Conservation (phyloP, 1,284 basidiomycete genomes). For the Mycena citricolor region DNA sequence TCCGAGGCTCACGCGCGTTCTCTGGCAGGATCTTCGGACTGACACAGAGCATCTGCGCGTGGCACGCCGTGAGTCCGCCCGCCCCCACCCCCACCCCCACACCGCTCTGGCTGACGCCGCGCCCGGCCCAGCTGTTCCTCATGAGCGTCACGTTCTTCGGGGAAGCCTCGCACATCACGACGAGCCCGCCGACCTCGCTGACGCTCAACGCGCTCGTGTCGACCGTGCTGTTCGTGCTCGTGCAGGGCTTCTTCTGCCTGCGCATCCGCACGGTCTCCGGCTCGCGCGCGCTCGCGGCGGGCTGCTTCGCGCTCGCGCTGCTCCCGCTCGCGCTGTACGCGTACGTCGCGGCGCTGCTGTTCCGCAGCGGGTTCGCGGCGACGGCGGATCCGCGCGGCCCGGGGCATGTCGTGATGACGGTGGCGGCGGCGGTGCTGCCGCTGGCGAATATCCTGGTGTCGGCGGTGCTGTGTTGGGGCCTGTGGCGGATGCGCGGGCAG, state of each 20-base stretch:
- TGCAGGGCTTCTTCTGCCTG: constrained; percentile 1
- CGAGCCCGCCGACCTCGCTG: constrained; percentile 1
- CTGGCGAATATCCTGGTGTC: constrained; percentile 3
- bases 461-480: not conserved
- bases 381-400: too few species aligned
- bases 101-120: not conserved
- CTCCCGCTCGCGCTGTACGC: too few species aligned
- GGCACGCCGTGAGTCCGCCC: constrained; percentile 9
- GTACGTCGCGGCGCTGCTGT: too few species aligned
- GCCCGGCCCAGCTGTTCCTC: not conserved
- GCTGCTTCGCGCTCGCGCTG: not conserved
- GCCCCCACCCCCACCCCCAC: too few species aligned
- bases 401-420: not conserved
- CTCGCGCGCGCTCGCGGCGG: not conserved
- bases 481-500: not conserved
- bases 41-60: not conserved
- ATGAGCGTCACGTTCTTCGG: constrained; percentile 4
- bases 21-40: constrained; percentile 9
- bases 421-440: not conserved
- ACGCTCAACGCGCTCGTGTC: not conserved
- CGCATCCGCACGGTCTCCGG: constrained; percentile 3
- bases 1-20: too few species aligned
- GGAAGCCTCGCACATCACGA: not conserved
- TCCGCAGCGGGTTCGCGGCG: too few species aligned
- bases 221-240: not conserved